Base-by-base conservation (phyloP, 1,139 yeast genomes). In the Oligophagozyma castellii region DNA sequence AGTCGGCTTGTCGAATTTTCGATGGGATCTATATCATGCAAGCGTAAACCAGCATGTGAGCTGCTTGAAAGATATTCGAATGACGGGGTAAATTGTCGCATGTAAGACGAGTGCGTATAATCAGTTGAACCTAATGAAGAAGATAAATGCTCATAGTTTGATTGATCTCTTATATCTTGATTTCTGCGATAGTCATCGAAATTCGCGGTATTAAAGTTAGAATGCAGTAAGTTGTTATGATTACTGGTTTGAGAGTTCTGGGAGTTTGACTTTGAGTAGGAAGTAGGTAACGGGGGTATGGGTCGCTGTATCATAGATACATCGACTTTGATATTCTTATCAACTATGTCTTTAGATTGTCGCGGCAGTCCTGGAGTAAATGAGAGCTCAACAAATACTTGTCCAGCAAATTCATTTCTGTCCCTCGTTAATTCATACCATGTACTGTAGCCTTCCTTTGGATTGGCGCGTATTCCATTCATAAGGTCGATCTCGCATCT, bases 331-430 rank as follows among this genome's bases (percentile, higher is more conserved):
- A 35, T 42, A 5, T 36, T 27, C 21, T 30, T 37, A 16, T 24
- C 32, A 15, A 31, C 29, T 29, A 23, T 35, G 20, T 35, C 38
- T 19, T 18, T 33, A 11, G 24, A 27, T 16, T 34, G 23, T 24
- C 31, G 33, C 14, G 72, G 74, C 2, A 69, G 64, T 12, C 65
- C 55, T 0, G 95, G 92, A 48, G 81, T 83, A 47, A 81, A 89
- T 0, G 96, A 83, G 78, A 89, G 76, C 47, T 89, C 96, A 31
- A 92, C 57, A 52, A 76, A 86, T 1, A 89, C 70, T 55, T 72
- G 80, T 1, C 98, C 98, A 1, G 95, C 95, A 32, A 79, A 71
- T 43, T 73, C 68, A n/a, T 73, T 76, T 8, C 38, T 34, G 33
- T 70, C 71, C 46, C 70, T 70, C 22, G 62, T 59, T 36, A 89